phyloP scores from a whole-genome alignment of 2,329 filamentous ascomycete genomes.

The Colletotrichum cordylinicola region DNA sequence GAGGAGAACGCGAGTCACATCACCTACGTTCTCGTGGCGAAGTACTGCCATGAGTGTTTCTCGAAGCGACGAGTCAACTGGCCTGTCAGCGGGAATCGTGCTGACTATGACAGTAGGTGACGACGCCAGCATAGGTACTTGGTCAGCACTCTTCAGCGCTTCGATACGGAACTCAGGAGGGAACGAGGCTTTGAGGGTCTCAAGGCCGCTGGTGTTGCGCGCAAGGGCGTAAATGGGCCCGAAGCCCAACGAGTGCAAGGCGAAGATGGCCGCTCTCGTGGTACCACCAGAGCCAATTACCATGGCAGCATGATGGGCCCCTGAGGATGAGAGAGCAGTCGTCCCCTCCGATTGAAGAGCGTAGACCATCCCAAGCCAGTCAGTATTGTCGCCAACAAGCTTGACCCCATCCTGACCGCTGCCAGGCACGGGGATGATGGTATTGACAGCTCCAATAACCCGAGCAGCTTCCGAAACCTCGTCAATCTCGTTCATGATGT shows the following conservation, averaged over 20 bases:
- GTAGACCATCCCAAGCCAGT: conserved; percentile 91
- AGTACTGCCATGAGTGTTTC: conserved; percentile 65
- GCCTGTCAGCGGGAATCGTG: conserved; percentile 87
- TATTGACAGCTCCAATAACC: conserved; percentile 92
- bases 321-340: conserved; percentile 38
- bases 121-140: conserved; percentile 24
- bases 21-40: conserved; percentile 42
- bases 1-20: conserved; percentile 67
- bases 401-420: conserved; percentile 34
- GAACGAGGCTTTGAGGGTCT: conserved; percentile 74
- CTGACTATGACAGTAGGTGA: conserved; percentile 79
- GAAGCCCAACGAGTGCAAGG: conserved; percentile 83
- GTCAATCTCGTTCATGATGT: conserved; percentile 83
- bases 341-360: conserved; percentile 76
- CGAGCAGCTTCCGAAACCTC: conserved; percentile 79
- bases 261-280: conserved; percentile 88
- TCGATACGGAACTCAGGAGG: conserved; percentile 74
- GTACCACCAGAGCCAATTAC: conserved; percentile 94
- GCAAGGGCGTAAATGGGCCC: conserved; percentile 87
- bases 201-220: conserved; percentile 73
- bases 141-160: conserved; percentile 48
- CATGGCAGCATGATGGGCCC: conserved; percentile 60
- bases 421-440: conserved; percentile 71
- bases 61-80: conserved; percentile 76
- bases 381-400: conserved; percentile 89